Base-by-base conservation (phyloP, 1,284 basidiomycete species). In the Marasmius oreades region DNA sequence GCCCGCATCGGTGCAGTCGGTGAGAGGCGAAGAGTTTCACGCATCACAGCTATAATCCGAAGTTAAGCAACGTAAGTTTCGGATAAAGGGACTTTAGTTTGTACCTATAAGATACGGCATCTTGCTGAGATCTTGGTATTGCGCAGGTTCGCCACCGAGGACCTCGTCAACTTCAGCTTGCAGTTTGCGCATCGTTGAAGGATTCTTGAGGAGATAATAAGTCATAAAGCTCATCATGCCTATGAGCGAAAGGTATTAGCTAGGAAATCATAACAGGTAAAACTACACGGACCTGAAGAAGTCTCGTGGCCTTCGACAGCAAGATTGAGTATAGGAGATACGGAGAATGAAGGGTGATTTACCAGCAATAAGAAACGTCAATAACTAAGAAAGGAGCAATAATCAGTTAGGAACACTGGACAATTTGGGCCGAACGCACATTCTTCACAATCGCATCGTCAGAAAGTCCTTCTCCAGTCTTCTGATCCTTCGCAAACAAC, bases 101-200 rank as follows among this genome's bases (percentile, higher is more conserved):
- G 12, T 55, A 73, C 75, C 76, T 10, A 62, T 64, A n/a, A 73
- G 68, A 63, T 81, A 81, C 20, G 72, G 70, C 60, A 81, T 65
- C 58, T 76, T 76, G 45, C 63, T 61, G 34, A 79, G 59, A 61
- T 79, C 74, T 14, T 73, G 68, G 22, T 68, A 62, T 36, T 70
- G 69, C 8, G 72, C 68, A 1, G 69, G 67, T 47, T 70, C 67
- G 24, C 70, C 69, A 5, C 76, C 74, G 31, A 78, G 64, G 2
- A 77, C 72, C n/a, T 66, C 61, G 61, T 80, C 79, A 28, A 80
- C 68, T 63, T 81, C 78, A n/a, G 71, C 72, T 26, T 76, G 74
- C 1, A 79, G 69, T 59, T 73, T 77, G 20, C 70, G 67, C 66
- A 78, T 68, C 0, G 68, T 67, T n/a, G 71, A 67, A 0, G 80